Evolutionary conservation across 768 basidiomycete species (phyloP).

Genomic region (Tephrocybe sp.): DNA sequence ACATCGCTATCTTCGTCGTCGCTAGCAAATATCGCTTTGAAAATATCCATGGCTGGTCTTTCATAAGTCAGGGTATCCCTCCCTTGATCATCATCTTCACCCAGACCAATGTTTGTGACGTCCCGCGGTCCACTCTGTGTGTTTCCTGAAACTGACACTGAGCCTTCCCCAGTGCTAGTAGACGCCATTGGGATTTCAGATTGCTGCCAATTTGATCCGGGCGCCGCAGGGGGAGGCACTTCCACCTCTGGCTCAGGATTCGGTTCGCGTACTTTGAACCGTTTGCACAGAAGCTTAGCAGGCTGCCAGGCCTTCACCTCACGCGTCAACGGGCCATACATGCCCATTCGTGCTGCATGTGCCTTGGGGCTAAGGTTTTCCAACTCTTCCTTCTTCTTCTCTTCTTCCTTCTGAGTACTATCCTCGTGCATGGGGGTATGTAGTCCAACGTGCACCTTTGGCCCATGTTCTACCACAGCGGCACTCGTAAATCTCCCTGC

Average conservation of each 20-base stretch:
- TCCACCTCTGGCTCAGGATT: conserved; percentile 51
- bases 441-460: conserved; percentile 63
- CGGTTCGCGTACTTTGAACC: conserved; percentile 91
- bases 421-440: conserved; percentile 55
- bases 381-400: conserved; percentile 38
- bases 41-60: conserved; percentile 86
- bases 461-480: conserved; percentile 62
- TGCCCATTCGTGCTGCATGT: conserved; percentile 79
- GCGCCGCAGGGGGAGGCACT: conserved; percentile 23
- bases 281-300: conserved; percentile 82
- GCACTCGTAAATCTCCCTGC: conserved; percentile 91
- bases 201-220: conserved; percentile 18
- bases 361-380: conserved; percentile 74
- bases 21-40: conserved; percentile 97
- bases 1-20: conserved; percentile 86
- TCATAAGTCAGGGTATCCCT: conserved; percentile 85
- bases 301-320: conserved; percentile 77
- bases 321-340: conserved; percentile 88
- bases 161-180: conserved; percentile 2
- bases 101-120: conserved; percentile 81
- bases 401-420: conserved; percentile 38
- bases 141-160: conserved; percentile 13
- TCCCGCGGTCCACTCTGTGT: conserved; percentile 44
- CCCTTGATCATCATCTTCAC: conserved; percentile 90
- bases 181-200: conserved; percentile 10